A percentile compares a stretch with the other conserved stretches of the same genome.
Evolutionary conservation across 352 stramenopile species (phyloP).

Genomic region (Globisporangium canariense): DNA sequence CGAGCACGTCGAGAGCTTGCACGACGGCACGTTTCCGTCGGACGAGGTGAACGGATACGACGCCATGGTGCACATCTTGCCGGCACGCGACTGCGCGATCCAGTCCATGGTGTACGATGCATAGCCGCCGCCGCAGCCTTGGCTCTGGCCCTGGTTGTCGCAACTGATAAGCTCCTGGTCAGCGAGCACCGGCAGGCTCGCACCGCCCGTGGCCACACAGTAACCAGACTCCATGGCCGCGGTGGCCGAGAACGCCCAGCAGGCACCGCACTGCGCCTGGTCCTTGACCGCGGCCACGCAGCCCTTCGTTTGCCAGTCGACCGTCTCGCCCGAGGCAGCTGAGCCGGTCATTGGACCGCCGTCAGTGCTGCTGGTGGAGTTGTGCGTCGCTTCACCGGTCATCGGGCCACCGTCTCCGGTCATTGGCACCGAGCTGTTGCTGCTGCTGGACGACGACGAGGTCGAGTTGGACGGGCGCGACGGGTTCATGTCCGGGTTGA

Average conservation of each 20-base stretch:
- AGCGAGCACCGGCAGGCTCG: slow-evolving; percentile 34
- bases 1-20: slow-evolving; percentile 30
- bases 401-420: slow-evolving; percentile 6
- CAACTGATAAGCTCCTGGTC: slow-evolving; percentile 78
- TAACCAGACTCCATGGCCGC: slow-evolving; percentile 54
- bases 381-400: background rate
- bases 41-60: slow-evolving; percentile 49
- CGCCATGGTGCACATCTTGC: slow-evolving; percentile 53
- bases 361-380: slow-evolving; percentile 8
- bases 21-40: slow-evolving; percentile 30
- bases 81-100: slow-evolving; percentile 35
- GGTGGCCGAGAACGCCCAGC: slow-evolving; percentile 59
- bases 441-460: slow-evolving; percentile 5
- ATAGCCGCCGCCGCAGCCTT: slow-evolving; percentile 59
- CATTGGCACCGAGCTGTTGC: slow-evolving; percentile 15
- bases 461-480: background rate
- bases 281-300: slow-evolving; percentile 76
- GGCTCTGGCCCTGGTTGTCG: slow-evolving; percentile 40
- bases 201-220: slow-evolving; percentile 34
- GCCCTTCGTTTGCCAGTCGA: slow-evolving; percentile 67
- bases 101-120: slow-evolving; percentile 59
- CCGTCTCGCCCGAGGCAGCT: slow-evolving; percentile 33
- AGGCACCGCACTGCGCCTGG: slow-evolving; percentile 49
- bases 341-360: slow-evolving; percentile 34
- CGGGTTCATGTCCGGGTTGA: slow-evolving; percentile 24